Base-by-base conservation (phyloP, 2,329 filamentous ascomycete species). In the Phyllosticta citribraziliensis region DNA sequence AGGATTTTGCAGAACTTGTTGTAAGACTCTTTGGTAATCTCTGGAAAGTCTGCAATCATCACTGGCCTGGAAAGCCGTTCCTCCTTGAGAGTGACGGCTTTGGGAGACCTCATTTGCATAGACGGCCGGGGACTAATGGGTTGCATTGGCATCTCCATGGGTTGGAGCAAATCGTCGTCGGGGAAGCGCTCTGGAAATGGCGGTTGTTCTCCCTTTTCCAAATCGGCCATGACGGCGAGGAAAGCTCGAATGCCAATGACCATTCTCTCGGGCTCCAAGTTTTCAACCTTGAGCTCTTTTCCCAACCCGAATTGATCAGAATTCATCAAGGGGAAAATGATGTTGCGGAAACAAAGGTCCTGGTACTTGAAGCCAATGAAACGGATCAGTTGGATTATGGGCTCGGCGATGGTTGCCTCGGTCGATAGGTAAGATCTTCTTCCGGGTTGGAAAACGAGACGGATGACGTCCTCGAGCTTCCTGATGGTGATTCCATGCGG, bases 171-270 rank as follows among this genome's bases (percentile, higher is more conserved):
- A n/a, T 74, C 69, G 64, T 80, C 78, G 59, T 75, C 76, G 57
- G 77, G 74, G 64, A 80, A 84, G 11, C 84, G 83, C 54, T 86
- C 84, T 1, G 94, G 94, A 66, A 97, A 97, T 0, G 91, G 89
- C 2, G 94, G 94, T 64, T 85, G 82, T 56, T 92, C 88, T 25
- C 88, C 87, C 65, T 88, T 93, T 73, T 99, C 94, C 25, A 97
- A 79, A 72, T 99, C 94, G 0, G 88, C 84, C 84, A 99, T 93
- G 66, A 97, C 91, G 33, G 88, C 89, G 27, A 99, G 80, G 71
- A 97, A 99, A 2, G 94, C 89, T 64, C 91, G 85, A 64, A 99
- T 99, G 2, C 92, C 94, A 67, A 99, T 89, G n/a, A 97, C 93
- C 76, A 97, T 96, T 68, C 90, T 88, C 70, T 99, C 95, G 0